Conservation (phyloP, 2,329 filamentous ascomycete species). For the Hypoxylon sp. region DNA sequence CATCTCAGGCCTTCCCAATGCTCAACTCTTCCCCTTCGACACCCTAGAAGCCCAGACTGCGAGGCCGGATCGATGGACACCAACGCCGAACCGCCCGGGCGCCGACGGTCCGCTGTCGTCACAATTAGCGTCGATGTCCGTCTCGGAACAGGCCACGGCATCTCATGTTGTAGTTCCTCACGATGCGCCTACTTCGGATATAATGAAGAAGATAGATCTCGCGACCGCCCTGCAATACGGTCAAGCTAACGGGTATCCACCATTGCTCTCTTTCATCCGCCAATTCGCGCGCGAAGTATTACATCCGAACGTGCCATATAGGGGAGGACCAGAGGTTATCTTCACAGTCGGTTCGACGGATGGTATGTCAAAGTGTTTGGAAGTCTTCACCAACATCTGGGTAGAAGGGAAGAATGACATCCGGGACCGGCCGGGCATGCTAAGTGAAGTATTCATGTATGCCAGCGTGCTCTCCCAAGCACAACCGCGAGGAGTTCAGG, state of each 20-base stretch:
- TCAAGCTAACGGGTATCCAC: conserved; percentile 83
- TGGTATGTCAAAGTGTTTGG: conserved; percentile 83
- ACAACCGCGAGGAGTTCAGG: conserved; percentile 77
- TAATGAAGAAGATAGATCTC: conserved; percentile 81
- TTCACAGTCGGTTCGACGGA: conserved; percentile 88
- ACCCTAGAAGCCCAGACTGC: conserved; percentile 88
- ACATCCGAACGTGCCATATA: conserved; percentile 86
- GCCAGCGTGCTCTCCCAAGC: conserved; percentile 80
- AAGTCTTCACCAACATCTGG: conserved; percentile 84
- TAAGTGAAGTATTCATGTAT: conserved; percentile 87
- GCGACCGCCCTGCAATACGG: conserved; percentile 89
- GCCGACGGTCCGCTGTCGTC: conserved; percentile 56
- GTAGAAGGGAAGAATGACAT: conserved; percentile 76
- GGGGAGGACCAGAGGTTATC: conserved; percentile 80
- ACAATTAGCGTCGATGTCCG: conserved; percentile 54
- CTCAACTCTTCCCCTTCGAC: conserved; percentile 89
- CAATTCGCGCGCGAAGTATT: conserved; percentile 83
- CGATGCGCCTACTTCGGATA: conserved; percentile 66
- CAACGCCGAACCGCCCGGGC: conserved; percentile 73
- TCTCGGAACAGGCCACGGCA: conserved; percentile 53
- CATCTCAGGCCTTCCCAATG: conserved; percentile 79
- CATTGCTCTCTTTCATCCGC: conserved; percentile 82
- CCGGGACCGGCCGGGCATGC: conserved; percentile 78
- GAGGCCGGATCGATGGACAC: conserved; percentile 79
- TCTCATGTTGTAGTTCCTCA: conserved; percentile 77